Conservation (phyloP, 192 early-diverging fungal species). For the Ambispora gerdemannii region DNA sequence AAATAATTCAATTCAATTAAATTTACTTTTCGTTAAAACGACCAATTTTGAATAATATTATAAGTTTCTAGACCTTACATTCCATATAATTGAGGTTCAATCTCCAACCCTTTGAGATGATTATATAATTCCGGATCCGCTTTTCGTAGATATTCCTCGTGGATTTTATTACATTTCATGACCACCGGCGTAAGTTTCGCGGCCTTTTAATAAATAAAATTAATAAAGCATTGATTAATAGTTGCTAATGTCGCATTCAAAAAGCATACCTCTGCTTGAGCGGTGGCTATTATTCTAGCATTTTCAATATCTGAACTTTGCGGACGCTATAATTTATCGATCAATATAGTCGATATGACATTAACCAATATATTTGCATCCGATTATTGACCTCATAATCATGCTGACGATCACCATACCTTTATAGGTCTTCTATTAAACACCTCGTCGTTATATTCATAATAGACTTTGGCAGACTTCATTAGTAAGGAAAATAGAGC, state of each 20-base stretch:
- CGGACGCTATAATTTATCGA: slow-evolving; percentile 9
- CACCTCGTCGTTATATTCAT: slow-evolving; percentile 69
- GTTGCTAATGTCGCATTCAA: background rate
- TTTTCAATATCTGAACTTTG: slow-evolving; percentile 17
- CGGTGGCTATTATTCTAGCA: slow-evolving; percentile 4
- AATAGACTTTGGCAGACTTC: slow-evolving; percentile 78
- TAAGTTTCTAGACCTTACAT: slow-evolving; percentile 61
- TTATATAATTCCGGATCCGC: slow-evolving; percentile 70
- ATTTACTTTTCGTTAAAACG: background rate
- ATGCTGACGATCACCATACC: slow-evolving; percentile 22
- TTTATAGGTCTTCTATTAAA: slow-evolving; percentile 36
- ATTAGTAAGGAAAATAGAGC: slow-evolving; percentile 81
- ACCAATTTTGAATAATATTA: background rate
- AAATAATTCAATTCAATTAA: background rate
- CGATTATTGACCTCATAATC: background rate
- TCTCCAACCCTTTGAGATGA: slow-evolving; percentile 69
- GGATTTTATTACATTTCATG: slow-evolving; percentile 64
- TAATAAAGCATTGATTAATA: background rate
- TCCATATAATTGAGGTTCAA: slow-evolving; percentile 95
- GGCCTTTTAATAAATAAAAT: slow-evolving; percentile 26
- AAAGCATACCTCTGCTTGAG: slow-evolving; percentile 16
- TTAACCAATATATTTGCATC: background rate
- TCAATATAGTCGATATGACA: background rate
- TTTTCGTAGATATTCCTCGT: slow-evolving; percentile 63
- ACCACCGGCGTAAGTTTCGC: slow-evolving; percentile 68